A percentile compares a stretch with the other conserved stretches of the same genome.
These are phyloP conservation scores for Leishmania amazonensis DNA, from an alignment of 208 protist species.

Conservation along the genomic window DNA sequence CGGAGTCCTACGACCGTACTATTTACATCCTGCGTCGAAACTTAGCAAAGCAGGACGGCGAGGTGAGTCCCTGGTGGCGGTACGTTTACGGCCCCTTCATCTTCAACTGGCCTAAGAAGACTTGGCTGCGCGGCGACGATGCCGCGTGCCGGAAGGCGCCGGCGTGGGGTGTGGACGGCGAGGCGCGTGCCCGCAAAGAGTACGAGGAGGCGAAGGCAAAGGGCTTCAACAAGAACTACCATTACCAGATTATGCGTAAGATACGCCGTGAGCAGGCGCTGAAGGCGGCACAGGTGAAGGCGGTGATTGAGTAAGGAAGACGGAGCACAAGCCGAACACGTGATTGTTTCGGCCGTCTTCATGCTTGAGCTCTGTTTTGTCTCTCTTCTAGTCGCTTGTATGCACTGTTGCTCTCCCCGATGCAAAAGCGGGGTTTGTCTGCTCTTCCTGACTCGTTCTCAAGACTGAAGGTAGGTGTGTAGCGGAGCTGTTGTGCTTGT, in stretches of 20 bases:
- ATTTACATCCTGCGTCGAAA: conserved; percentile 83
- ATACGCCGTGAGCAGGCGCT: conserved; percentile 88
- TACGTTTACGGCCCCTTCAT: conserved; percentile 91
- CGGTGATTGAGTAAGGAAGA: conserved; percentile 15
- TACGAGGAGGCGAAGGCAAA: conserved; percentile 79
- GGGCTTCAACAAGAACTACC: conserved; percentile 86
- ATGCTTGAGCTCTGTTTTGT: background rate
- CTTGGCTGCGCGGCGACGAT: conserved; percentile 89
- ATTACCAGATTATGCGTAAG: conserved; percentile 92
- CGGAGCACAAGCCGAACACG: background rate
- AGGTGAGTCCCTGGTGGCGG: conserved; percentile 71
- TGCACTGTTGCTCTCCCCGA: background rate
- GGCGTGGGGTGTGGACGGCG: conserved; percentile 83
- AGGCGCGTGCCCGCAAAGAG: conserved; percentile 78
- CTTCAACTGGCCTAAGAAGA: conserved; percentile 92
- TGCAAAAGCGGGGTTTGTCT: background rate
- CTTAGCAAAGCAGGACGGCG: conserved; percentile 59
- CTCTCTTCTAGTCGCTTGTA: background rate
- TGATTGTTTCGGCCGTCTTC: background rate
- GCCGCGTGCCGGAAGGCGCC: conserved; percentile 68
- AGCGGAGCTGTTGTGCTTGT: background rate
- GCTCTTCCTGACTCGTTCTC: background rate
- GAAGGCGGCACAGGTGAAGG: conserved; percentile 35
- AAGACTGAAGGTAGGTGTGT: background rate
- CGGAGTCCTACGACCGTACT: conserved; percentile 85